Percentiles rank a stretch among this genome's conserved stretches.
These are phyloP conservation scores for Raphanus hybrid DNA, from an alignment of 441 rosid genomes.

Conservation along the genomic window DNA sequence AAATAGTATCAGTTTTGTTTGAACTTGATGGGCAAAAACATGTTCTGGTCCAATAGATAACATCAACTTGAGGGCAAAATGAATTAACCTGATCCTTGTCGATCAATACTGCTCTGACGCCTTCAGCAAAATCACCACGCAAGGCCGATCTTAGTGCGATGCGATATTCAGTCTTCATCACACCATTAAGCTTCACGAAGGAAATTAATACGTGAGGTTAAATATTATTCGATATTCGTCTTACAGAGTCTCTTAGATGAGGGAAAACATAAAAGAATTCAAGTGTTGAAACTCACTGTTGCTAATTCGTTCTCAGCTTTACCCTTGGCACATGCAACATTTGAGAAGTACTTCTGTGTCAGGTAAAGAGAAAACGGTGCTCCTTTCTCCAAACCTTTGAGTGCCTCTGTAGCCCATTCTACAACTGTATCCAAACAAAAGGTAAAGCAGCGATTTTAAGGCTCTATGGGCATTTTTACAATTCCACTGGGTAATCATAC, in stretches of 20 bases:
- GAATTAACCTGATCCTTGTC: conserved; percentile 89
- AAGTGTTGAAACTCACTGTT: conserved; percentile 51
- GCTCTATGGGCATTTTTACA: background rate
- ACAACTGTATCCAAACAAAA: conserved; percentile 48
- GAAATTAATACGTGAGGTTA: background rate
- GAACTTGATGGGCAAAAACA: conserved; percentile 15
- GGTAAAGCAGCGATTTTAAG: background rate
- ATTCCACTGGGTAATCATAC: conserved; percentile 43
- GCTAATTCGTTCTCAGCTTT: conserved; percentile 59
- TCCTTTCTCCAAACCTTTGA: conserved; percentile 75
- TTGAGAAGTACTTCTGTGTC: conserved; percentile 68
- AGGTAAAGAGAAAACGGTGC: conserved; percentile 90
- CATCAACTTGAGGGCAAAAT: background rate
- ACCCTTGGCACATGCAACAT: conserved; percentile 70
- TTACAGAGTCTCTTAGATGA: background rate
- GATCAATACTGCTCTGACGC: conserved; percentile 92
- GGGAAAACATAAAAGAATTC: background rate
- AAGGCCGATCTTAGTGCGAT: conserved; percentile 79
- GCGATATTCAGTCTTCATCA: conserved; percentile 91
- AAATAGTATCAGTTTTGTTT: background rate
- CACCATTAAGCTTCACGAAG: conserved; percentile 63
- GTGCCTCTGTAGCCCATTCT: conserved; percentile 85
- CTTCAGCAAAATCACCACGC: conserved; percentile 86
- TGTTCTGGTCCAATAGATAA: background rate
- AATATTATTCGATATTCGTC: background rate